Evolutionary conservation across 345 rosid species (phyloP).

Genomic region (Syzygium grande): DNA sequence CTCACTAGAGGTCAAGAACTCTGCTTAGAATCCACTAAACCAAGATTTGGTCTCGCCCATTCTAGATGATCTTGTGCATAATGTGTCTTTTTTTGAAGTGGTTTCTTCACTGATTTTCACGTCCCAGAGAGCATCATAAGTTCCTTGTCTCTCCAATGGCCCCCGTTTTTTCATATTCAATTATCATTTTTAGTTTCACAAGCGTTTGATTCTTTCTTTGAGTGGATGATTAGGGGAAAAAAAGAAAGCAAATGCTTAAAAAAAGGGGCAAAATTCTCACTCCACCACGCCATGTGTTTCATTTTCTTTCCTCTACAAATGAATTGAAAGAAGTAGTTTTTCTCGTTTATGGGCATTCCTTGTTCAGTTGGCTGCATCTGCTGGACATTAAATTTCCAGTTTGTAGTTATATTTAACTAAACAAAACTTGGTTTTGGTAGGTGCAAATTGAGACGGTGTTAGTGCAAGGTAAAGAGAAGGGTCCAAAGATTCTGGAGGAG

Average conservation of each 20-base stretch:
- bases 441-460: slow-evolving; percentile 47
- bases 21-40: background rate
- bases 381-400: background rate
- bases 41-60: background rate
- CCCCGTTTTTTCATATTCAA: background rate
- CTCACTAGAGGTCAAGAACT: background rate
- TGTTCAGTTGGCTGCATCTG: background rate
- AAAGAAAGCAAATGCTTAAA: background rate
- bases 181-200: background rate
- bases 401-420: background rate
- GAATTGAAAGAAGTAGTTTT: background rate
- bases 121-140: background rate
- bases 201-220: background rate
- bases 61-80: background rate
- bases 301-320: background rate
- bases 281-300: background rate
- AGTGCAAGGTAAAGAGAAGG: slow-evolving; percentile 79
- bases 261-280: background rate
- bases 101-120: background rate
- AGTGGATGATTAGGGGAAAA: background rate
- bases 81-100: background rate
- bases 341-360: background rate
- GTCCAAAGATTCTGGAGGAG: slow-evolving; percentile 71
- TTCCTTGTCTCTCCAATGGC: background rate
- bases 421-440: slow-evolving; percentile 15